These are phyloP conservation scores for Podila horticola DNA, from an alignment of 192 early-diverging fungal species.

Conservation along the genomic window DNA sequence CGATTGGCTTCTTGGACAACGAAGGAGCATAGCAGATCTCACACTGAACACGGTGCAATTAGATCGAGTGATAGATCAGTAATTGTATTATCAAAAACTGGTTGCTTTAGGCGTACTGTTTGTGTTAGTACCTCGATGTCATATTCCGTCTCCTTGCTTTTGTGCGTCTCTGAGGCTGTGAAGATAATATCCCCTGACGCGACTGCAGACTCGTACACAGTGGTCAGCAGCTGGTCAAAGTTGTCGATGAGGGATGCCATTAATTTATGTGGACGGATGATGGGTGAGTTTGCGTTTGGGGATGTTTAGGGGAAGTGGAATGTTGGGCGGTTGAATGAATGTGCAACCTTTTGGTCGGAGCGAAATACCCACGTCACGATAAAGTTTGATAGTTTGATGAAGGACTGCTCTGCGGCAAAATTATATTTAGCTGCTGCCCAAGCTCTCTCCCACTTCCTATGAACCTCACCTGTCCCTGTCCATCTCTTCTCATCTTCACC, in stretches of 20 bases:
- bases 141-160: conserved; percentile 21
- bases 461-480: background rate
- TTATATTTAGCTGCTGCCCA: too few species aligned
- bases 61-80: background rate
- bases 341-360: background rate
- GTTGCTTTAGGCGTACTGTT: background rate
- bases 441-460: background rate
- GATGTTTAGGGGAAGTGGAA: background rate
- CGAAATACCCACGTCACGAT: conserved; percentile 12
- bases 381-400: conserved; percentile 3
- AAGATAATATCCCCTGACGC: conserved; percentile 25
- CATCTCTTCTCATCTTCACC: background rate
- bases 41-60: conserved; percentile 34
- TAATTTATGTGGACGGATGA: background rate
- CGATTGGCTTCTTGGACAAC: conserved; percentile 51
- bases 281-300: background rate
- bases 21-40: conserved; percentile 57
- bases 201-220: conserved; percentile 21
- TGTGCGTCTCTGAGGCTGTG: conserved; percentile 15
- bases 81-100: background rate
- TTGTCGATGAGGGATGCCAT: conserved; percentile 3
- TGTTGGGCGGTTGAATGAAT: background rate
- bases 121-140: conserved; percentile 11
- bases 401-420: too few species aligned
- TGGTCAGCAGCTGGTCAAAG: conserved; percentile 10